Evolutionary conservation across 2,329 filamentous ascomycete species (phyloP), one percentile per base, ranked within the genome.

Genomic region (Fusarium kyushuense): DNA sequence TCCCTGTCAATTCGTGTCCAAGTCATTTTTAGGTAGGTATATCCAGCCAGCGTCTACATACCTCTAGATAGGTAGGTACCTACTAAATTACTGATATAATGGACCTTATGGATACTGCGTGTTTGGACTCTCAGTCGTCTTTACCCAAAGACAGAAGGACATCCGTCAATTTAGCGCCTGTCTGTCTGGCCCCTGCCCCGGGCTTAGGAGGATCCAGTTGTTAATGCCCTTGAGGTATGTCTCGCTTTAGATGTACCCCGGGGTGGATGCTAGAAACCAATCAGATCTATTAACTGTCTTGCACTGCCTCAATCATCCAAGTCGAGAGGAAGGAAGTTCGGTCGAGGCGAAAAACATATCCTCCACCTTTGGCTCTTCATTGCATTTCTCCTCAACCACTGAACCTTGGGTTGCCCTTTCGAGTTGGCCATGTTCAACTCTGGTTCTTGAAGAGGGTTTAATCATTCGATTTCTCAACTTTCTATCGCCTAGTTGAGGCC

Each of bases 301-400:
- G 68, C 68, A 70, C 68, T 71, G 68, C 68, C 68, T 70, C 67
- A 64, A 58, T 71, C 25, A 35, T 35, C 30, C 32, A 54, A 47
- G 55, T 47, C 54, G 40, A 49, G 14, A 60, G 38, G 33, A 47
- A 52, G 63, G 47, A 59, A 62, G 38, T 43, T 49, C 42, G 32
- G 25, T 47, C 45, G 35, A 48, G 63, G 52, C 61, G 55, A 71
- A 63, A 63, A 59, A 58, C 51, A 54, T 52, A 36, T 16, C 40
- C 46, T 52, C 45, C 60, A 48, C 47, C 38, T 49, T 46, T 21
- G 21, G 29, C 25, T 54, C 17, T 46, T n/a, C 30, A 32, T 47
- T 46, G 41, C 56, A 55, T 40, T 56, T 69, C 58, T 67, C 62
- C 53, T 59, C 55, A 60, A 38, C 41, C 54, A 41, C 42, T 62